phyloP scores from a whole-genome alignment of 495 filamentous ascomycete species.

The Neurospora discreta region DNA sequence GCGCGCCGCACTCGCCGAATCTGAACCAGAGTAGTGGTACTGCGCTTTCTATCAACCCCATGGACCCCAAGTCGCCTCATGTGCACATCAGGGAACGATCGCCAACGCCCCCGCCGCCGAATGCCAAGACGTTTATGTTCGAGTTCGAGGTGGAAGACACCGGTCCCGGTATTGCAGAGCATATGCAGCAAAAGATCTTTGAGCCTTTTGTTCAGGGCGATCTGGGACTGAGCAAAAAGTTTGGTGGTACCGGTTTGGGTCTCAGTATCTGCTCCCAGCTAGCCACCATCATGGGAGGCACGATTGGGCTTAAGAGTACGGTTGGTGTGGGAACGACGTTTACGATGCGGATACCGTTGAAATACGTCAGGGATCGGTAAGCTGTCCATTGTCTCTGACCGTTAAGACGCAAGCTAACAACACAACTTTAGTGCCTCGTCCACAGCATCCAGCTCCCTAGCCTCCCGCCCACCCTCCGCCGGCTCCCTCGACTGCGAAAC shows the following conservation, averaged over 20 bases:
- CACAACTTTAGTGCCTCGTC: conserved; percentile 29
- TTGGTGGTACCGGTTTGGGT: conserved; percentile 83
- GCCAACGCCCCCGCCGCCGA: conserved; percentile 47
- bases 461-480: conserved; percentile 65
- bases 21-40: conserved; percentile 27
- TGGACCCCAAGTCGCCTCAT: conserved; percentile 42
- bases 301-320: conserved; percentile 59
- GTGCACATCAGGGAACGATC: conserved; percentile 44
- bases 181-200: conserved; percentile 71
- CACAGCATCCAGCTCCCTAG: conserved; percentile 38
- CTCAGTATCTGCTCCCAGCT: conserved; percentile 83
- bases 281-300: conserved; percentile 70
- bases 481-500: conserved; percentile 60
- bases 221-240: conserved; percentile 77
- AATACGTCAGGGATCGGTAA: conserved; percentile 54
- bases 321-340: conserved; percentile 70
- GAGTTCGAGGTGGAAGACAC: conserved; percentile 86
- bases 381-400: conserved; percentile 17
- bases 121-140: conserved; percentile 53
- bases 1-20: conserved; percentile 10
- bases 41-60: conserved; percentile 46
- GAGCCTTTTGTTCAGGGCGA: conserved; percentile 94
- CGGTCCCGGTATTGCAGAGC: conserved; percentile 75
- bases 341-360: conserved; percentile 73
- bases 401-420: conserved; percentile 19